A percentile compares a stretch with the other conserved stretches of the same genome.
phyloP scores from a whole-genome alignment of 768 basidiomycete species.

The Podaxis sp. region DNA sequence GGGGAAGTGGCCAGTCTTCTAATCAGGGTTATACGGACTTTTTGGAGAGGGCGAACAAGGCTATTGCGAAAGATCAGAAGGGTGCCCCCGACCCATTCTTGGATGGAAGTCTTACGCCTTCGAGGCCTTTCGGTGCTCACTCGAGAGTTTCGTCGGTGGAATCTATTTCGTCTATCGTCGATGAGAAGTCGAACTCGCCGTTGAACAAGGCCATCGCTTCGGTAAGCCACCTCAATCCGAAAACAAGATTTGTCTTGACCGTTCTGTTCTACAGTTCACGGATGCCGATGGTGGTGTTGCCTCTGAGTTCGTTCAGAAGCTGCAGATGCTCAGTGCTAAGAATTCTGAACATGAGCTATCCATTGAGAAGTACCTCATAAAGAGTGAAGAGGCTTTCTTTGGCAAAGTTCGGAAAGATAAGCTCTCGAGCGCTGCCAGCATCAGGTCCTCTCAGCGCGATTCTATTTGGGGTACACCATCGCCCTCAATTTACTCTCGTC shows the following conservation, averaged over 20 bases:
- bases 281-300: conserved; percentile 93
- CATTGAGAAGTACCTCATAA: conserved; percentile 87
- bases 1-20: conserved; percentile 30
- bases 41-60: conserved; percentile 80
- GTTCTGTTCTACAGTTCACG: conserved; percentile 64
- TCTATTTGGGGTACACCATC: conserved; percentile 79
- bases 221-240: conserved; percentile 40
- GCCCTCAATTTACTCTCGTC: conserved; percentile 67
- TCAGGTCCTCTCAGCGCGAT: conserved; percentile 76
- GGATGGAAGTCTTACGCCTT: conserved; percentile 58
- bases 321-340: conserved; percentile 74
- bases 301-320: conserved; percentile 82
- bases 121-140: conserved; percentile 76
- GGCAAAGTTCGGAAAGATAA: conserved; percentile 88
- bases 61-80: conserved; percentile 78
- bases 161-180: conserved; percentile 87
- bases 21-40: conserved; percentile 70
- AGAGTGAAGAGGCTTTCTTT: conserved; percentile 94
- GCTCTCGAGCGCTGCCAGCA: conserved; percentile 77
- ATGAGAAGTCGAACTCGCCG: conserved; percentile 88
- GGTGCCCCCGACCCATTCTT: conserved; percentile 87
- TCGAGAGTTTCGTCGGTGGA: conserved; percentile 85
- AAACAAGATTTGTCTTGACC: not conserved
- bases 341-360: conserved; percentile 92
- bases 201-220: conserved; percentile 92